Percentiles rank a stretch among this genome's conserved stretches.
Evolutionary conservation across 106 monocot genomes (phyloP).

Genomic region (Narthecium ossifragum): DNA sequence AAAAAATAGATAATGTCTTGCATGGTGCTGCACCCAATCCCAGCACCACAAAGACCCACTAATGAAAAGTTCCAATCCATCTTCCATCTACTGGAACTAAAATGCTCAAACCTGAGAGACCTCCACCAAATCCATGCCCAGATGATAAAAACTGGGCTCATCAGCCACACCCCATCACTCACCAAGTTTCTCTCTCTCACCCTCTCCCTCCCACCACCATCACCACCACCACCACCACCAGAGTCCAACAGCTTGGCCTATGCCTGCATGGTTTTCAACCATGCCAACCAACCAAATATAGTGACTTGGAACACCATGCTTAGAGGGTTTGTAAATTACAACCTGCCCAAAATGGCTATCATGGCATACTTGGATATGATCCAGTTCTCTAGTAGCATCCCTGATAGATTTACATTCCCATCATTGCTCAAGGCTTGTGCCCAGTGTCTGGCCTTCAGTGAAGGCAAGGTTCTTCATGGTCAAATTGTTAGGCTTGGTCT

Average conservation of each 20-base stretch:
- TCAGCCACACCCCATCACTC: conserved; percentile 12
- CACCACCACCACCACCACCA: too few species aligned
- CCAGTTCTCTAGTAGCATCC: neutral
- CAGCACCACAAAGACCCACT: too few species aligned
- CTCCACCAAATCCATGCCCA: conserved; percentile 27
- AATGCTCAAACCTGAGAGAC: conserved; percentile 18
- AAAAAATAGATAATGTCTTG: too few species aligned
- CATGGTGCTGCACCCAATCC: too few species aligned
- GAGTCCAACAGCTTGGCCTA: conserved; percentile 7
- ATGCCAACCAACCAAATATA: conserved; percentile 6
- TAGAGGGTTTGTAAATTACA: conserved; percentile 7
- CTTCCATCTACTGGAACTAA: too few species aligned
- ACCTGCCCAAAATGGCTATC: conserved; percentile 5
- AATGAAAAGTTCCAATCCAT: too few species aligned
- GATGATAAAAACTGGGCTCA: conserved; percentile 11
- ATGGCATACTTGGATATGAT: conserved; percentile 11
- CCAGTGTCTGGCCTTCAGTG: conserved; percentile 2
- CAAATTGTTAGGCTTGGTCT: conserved; percentile 1
- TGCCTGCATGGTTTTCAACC: conserved; percentile 13
- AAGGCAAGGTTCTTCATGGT: neutral
- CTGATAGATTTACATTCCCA: conserved; percentile 8
- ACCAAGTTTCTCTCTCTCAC: conserved; percentile 13
- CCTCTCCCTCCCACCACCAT: neutral
- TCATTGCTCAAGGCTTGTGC: conserved; percentile 7
- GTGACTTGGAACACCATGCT: conserved; percentile 13